Conservation (phyloP, 2,329 filamentous ascomycete genomes). For the Stagonosporopsis rhizophila region DNA sequence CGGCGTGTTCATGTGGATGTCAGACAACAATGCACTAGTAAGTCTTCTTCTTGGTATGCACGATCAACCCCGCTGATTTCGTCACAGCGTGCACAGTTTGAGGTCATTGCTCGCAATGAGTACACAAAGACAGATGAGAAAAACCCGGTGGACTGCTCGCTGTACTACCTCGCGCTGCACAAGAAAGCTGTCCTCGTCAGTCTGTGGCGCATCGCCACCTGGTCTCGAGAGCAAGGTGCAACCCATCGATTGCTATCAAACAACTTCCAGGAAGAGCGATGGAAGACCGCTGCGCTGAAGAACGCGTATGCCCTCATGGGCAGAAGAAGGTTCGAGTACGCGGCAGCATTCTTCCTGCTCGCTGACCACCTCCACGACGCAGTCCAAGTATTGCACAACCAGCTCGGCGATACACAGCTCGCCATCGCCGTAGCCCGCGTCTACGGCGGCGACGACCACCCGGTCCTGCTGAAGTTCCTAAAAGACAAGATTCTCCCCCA, state of each 20-base stretch:
- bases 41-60: constrained; percentile 37
- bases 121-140: constrained; percentile 88
- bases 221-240: constrained; percentile 83
- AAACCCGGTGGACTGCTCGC: constrained; percentile 87
- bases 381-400: constrained; percentile 83
- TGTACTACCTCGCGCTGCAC: constrained; percentile 88
- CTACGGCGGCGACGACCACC: constrained; percentile 84
- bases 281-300: constrained; percentile 89
- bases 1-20: constrained; percentile 95
- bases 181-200: constrained; percentile 92
- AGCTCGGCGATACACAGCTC: constrained; percentile 86
- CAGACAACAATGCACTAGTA: constrained; percentile 77
- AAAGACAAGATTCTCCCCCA: constrained; percentile 79
- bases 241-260: constrained; percentile 85
- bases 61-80: neutral
- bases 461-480: constrained; percentile 75
- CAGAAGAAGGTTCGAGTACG: constrained; percentile 90
- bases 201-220: constrained; percentile 91
- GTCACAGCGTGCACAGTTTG: constrained; percentile 78
- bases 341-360: constrained; percentile 92
- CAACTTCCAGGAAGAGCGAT: constrained; percentile 85
- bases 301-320: constrained; percentile 96
- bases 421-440: constrained; percentile 87
- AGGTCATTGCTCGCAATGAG: constrained; percentile 89
- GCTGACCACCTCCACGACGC: constrained; percentile 86